phyloP scores from a whole-genome alignment of 2,329 filamentous ascomycete species.

The Teratosphaeria nubilosa region DNA sequence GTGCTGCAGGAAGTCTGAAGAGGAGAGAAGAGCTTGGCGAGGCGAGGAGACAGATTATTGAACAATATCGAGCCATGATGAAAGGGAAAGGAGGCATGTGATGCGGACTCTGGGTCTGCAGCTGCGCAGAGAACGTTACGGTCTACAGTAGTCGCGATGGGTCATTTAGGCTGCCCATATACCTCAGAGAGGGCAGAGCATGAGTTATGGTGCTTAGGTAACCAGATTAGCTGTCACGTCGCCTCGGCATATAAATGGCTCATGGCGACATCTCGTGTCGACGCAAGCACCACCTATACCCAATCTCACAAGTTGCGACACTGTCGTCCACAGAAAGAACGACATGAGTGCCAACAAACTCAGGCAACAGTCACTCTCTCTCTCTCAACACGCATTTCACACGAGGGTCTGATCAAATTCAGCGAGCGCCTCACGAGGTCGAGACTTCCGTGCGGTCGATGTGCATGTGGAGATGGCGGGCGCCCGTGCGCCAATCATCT shows the following conservation, averaged over 20 bases:
- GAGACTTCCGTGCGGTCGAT: neutral
- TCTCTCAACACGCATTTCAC: no score
- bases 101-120: neutral
- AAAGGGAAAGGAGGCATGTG: constrained; percentile 4
- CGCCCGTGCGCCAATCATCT: neutral
- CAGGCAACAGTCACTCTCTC: neutral
- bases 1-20: constrained; percentile 58
- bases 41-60: constrained; percentile 60
- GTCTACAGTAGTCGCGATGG: no score
- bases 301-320: no score
- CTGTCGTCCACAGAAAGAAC: neutral
- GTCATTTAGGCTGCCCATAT: no score
- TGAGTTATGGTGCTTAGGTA: neutral
- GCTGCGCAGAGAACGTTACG: neutral
- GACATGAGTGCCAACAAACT: neutral
- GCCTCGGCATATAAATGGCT: no score
- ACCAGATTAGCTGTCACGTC: no score
- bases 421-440: neutral
- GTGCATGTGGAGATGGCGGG: neutral
- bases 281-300: no score
- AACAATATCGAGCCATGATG: constrained; percentile 64
- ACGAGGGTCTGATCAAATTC: neutral
- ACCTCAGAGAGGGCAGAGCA: neutral
- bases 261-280: no score
- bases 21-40: constrained; percentile 63